Base-by-base conservation (phyloP, 1,139 yeast species). In the Yamadazyma epiphylla region DNA sequence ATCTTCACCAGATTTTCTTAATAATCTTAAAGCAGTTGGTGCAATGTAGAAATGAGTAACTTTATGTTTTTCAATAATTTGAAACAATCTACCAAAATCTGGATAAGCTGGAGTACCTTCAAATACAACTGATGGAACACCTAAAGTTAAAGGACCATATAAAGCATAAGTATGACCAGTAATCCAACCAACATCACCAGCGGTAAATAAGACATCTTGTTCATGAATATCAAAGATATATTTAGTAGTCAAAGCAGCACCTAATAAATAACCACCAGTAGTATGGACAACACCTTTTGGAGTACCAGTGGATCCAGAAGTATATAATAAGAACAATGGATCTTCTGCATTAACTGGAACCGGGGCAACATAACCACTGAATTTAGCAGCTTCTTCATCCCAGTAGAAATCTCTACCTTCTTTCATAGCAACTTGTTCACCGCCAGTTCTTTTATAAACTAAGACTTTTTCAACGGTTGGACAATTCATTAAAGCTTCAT, bases 81-180 rank as follows among this genome's bases (percentile, higher is more conserved):
- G 84, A 91, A 91, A 84, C 53, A 80, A 81, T 58, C 94, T 75
- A 6, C 88, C 79, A 53, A 66, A 82, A 49, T 77, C 71, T 34
- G 94, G 94, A 58, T 82, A 81, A 13, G 89, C 86, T 4, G 94
- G 94, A 7, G 94, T 84, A 41, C 94, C 91, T 64, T 84, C 94
- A 54, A 81, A 84, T 10, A 84, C 85, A 16, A 84, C 83, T 4
- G 91, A 77, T 20, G 94, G 80, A 26, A 88, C 87, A 51, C 94
- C 94, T 44, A 71, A 71, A 32, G 80, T 61, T 46, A 84, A 67
- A 15, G 94, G 94, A 32, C 94, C 94, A 51, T 84, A 84, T 28
- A 83, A 86, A 24, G 76, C 86, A 52, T 83, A 84, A 3, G 91
- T 77, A 59, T 84, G 94, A 33, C 94, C 94, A 8, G 94, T 83